Evolutionary conservation across 108 stramenopile genomes (phyloP).

Genomic region (Stephanodiscus triporus): DNA sequence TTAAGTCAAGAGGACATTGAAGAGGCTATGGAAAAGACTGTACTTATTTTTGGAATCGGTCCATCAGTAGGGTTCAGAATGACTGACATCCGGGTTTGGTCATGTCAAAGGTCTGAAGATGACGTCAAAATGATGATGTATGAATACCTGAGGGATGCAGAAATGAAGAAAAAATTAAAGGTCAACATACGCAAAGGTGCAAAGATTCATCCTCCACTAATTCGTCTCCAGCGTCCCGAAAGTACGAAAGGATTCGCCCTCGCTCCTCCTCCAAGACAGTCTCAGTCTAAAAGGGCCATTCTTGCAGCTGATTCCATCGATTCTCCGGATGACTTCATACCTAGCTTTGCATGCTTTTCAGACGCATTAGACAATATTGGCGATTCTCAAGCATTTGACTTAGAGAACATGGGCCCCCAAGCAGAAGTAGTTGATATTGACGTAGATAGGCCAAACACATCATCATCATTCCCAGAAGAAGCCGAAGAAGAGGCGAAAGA

Average conservation of each 20-base stretch:
- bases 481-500: constrained; percentile 10
- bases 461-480: neutral
- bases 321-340: neutral
- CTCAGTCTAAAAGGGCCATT: constrained; percentile 18
- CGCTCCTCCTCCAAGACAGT: constrained; percentile 27
- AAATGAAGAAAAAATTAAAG: constrained; percentile 81
- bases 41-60: constrained; percentile 74
- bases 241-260: constrained; percentile 32
- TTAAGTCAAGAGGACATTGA: constrained; percentile 68
- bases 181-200: constrained; percentile 76
- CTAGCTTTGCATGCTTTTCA: constrained; percentile 31
- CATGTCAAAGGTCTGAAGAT: constrained; percentile 67
- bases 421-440: neutral
- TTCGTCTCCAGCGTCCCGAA: constrained; percentile 29
- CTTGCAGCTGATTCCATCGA: constrained; percentile 2
- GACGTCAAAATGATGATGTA: constrained; percentile 85
- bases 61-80: constrained; percentile 68
- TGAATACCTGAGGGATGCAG: constrained; percentile 79
- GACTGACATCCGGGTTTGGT: constrained; percentile 88
- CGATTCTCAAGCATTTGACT: neutral
- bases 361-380: neutral
- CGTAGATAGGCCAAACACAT: neutral
- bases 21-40: constrained; percentile 64
- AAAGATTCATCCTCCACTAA: constrained; percentile 49
- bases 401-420: neutral